A percentile compares a stretch with the other conserved stretches of the same genome.
These are phyloP conservation scores for Herpotrichia juniperi DNA, from an alignment of 2,329 filamentous ascomycete species.

Conservation along the genomic window DNA sequence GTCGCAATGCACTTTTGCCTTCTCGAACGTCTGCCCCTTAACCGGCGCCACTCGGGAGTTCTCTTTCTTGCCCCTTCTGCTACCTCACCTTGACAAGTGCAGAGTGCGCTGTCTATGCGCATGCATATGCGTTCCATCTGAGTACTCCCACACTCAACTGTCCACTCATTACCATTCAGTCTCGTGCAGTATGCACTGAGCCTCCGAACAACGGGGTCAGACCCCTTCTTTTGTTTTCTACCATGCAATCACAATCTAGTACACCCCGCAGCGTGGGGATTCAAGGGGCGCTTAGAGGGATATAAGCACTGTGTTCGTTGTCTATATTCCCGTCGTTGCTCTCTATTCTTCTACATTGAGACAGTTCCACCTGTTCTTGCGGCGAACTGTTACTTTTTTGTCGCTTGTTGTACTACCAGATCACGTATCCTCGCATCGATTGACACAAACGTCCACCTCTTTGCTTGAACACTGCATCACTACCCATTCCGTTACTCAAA, in stretches of 20 bases:
- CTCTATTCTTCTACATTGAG: constrained; percentile 3
- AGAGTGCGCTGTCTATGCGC: constrained; percentile 36
- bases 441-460: not conserved
- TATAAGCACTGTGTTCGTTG: constrained; percentile 14
- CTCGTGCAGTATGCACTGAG: not conserved
- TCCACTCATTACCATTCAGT: not conserved
- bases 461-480: not conserved
- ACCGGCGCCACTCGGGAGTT: constrained; percentile 10
- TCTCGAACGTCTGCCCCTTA: not conserved
- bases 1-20: not conserved
- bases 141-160: constrained; percentile 16
- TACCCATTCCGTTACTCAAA: too few relatives aligned
- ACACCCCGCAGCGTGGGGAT: constrained; percentile 19
- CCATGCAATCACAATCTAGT: not conserved
- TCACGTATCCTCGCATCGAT: not conserved
- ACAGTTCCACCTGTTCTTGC: not conserved
- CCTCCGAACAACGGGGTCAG: constrained; percentile 18
- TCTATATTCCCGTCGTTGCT: constrained; percentile 10
- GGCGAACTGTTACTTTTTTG: not conserved
- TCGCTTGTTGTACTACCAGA: not conserved
- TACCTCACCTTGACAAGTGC: constrained; percentile 25
- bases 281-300: constrained; percentile 26
- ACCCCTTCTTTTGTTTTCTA: constrained; percentile 14
- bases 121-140: constrained; percentile 16
- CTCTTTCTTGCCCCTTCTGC: constrained; percentile 11